Evolutionary conservation across 2,329 filamentous ascomycete genomes (phyloP).

Genomic region (Colletotrichum orbiculare): DNA sequence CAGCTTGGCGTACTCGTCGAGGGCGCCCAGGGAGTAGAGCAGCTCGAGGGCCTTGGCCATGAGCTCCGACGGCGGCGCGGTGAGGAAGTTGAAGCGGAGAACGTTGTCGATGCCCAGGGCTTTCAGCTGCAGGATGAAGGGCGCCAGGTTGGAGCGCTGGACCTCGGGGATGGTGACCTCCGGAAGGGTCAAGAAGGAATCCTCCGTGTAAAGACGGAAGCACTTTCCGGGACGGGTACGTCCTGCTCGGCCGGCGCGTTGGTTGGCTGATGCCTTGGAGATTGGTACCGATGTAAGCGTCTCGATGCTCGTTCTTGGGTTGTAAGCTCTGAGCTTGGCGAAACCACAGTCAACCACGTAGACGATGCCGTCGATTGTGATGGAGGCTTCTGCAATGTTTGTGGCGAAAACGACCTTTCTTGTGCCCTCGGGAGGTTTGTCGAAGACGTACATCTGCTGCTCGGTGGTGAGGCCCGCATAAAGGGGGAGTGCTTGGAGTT

Average conservation of each 20-base stretch:
- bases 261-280: slow-evolving; percentile 92
- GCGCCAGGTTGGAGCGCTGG: slow-evolving; percentile 89
- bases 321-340: slow-evolving; percentile 89
- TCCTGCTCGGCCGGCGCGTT: slow-evolving; percentile 89
- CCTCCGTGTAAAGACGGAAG: slow-evolving; percentile 90
- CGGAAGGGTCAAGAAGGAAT: slow-evolving; percentile 72
- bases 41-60: slow-evolving; percentile 89
- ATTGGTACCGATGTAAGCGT: slow-evolving; percentile 83
- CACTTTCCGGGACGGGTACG: slow-evolving; percentile 93
- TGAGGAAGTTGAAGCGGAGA: slow-evolving; percentile 88
- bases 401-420: slow-evolving; percentile 94
- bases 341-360: slow-evolving; percentile 93
- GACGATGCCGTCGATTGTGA: slow-evolving; percentile 92
- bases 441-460: slow-evolving; percentile 95
- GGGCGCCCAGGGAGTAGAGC: slow-evolving; percentile 84
- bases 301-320: slow-evolving; percentile 87
- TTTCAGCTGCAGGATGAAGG: slow-evolving; percentile 90
- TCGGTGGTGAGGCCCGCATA: slow-evolving; percentile 92
- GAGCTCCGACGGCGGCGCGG: slow-evolving; percentile 84
- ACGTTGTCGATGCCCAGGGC: slow-evolving; percentile 96
- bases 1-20: slow-evolving; percentile 91
- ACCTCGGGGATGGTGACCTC: slow-evolving; percentile 88
- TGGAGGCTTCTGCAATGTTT: slow-evolving; percentile 95
- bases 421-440: slow-evolving; percentile 81
- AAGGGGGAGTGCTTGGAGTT: slow-evolving; percentile 79